Evolutionary conservation across 169 alveolate genomes (phyloP), one percentile per base, ranked within the genome.

Genomic region (Pseudocohnilembus persalinus): DNA sequence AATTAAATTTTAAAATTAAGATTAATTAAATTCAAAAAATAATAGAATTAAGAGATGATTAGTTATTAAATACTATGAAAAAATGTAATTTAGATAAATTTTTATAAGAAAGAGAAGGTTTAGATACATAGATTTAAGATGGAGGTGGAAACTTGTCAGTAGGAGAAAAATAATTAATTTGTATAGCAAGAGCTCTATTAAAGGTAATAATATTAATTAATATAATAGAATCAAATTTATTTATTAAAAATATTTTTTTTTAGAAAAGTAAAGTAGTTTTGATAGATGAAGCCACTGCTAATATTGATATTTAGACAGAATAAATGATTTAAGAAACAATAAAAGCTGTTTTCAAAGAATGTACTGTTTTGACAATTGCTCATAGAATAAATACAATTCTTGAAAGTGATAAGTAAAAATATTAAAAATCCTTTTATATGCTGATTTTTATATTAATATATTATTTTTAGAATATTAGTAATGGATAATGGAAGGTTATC

Each of bases 281-380:
- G 73, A 88, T 90, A 65, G 95, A 91, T 77, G 95, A 90, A 74
- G 91, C 95, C 27, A 82, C 97, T 4, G 93, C 97, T 0, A 93
- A 89, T 31, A 93, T 94, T 26, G 97, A 94, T 81, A 88, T 91
- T 35, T 83, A 87, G 25, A 86, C 88, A 75, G 88, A 88, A 29
- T 89, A 88, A 76, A 72, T 85, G 86, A 87, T 88, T 26, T 89
- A 94, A 84, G 87, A 93, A 64, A 92, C 96, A 26, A 94, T 93
- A 28, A 49, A 84, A 82, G 74, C 84, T 64, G 91, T 92, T 24
- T 95, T 96, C 77, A 76, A 83, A 31, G 95, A 89, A 31, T 92
- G 97, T 30, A 96, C 98, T 15, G 93, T 93, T 78, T 84, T 96
- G 72, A 94, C 97, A 0, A 95, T 96, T 81, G 98, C 98, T 29